A percentile compares a stretch with the other conserved stretches of the same genome.
These are phyloP conservation scores for Rhododendron simsii DNA, from an alignment of 148 eudicot species.

Conservation along the genomic window DNA sequence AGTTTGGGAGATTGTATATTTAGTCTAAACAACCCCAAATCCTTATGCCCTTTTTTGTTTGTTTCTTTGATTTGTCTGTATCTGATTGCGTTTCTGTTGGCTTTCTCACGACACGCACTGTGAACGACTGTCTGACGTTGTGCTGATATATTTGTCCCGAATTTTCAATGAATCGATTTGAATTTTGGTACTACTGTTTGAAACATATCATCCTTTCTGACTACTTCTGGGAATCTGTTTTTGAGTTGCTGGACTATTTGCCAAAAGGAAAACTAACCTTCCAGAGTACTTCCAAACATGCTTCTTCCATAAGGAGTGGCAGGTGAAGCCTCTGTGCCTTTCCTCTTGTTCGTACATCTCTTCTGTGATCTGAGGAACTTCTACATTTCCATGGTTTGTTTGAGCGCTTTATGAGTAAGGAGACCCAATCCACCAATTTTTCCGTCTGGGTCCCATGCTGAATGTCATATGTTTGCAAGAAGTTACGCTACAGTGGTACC, in stretches of 20 bases:
- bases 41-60: background rate
- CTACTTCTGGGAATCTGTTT: background rate
- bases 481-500: background rate
- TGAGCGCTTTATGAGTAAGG: background rate
- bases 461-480: background rate
- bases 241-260: background rate
- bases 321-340: no score
- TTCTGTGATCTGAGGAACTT: background rate
- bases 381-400: background rate
- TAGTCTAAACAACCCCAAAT: background rate
- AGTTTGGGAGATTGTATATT: background rate
- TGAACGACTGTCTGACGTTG: background rate
- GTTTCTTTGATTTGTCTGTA: background rate
- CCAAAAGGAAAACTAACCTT: background rate
- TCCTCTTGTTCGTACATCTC: background rate
- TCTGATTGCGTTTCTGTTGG: background rate
- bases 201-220: background rate
- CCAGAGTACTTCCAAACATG: background rate
- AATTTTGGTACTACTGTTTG: background rate
- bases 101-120: background rate
- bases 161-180: background rate
- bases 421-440: background rate
- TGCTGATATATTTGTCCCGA: background rate
- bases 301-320: background rate
- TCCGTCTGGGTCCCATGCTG: background rate